A percentile compares a stretch with the other conserved stretches of the same genome.
Evolutionary conservation across 169 alveolate species (phyloP).

Genomic region (Amoebophrya sp.): DNA sequence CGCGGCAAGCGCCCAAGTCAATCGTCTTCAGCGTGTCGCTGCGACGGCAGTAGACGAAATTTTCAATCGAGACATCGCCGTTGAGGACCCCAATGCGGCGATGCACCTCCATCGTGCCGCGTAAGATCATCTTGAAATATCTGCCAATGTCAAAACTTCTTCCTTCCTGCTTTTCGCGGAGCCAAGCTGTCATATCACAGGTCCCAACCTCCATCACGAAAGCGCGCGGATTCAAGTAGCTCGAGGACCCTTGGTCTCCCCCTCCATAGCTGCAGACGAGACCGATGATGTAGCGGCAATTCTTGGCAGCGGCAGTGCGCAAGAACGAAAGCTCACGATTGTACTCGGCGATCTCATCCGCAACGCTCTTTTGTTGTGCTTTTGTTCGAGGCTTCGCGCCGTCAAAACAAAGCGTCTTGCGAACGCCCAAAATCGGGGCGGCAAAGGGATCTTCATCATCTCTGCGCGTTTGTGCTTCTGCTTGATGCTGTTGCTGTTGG

Average conservation of each 20-base stretch:
- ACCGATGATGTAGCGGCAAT: not conserved
- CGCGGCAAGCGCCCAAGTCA: not conserved
- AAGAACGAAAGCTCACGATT: not conserved
- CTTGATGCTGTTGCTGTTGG: not conserved
- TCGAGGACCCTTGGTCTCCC: too few relatives aligned
- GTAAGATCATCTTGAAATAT: not conserved
- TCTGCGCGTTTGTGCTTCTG: too few relatives aligned
- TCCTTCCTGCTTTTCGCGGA: not conserved
- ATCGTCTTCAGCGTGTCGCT: not conserved
- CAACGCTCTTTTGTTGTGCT: not conserved
- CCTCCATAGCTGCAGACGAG: not conserved
- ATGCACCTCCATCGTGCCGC: slow-evolving; percentile 23
- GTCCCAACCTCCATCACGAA: slow-evolving; percentile 19
- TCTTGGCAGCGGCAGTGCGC: not conserved
- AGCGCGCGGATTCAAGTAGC: not conserved
- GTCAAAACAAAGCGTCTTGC: not conserved
- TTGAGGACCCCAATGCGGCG: not conserved
- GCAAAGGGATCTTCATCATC: too few relatives aligned
- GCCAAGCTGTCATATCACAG: not conserved
- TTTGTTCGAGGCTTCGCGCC: not conserved
- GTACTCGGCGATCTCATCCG: not conserved
- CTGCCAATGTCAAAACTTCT: not conserved
- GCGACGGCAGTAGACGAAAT: not conserved
- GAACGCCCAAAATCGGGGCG: too few relatives aligned
- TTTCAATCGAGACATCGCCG: slow-evolving; percentile 11